phyloP scores from a whole-genome alignment of 2,329 filamentous ascomycete species.

The Sarocladiaceae sp. region DNA sequence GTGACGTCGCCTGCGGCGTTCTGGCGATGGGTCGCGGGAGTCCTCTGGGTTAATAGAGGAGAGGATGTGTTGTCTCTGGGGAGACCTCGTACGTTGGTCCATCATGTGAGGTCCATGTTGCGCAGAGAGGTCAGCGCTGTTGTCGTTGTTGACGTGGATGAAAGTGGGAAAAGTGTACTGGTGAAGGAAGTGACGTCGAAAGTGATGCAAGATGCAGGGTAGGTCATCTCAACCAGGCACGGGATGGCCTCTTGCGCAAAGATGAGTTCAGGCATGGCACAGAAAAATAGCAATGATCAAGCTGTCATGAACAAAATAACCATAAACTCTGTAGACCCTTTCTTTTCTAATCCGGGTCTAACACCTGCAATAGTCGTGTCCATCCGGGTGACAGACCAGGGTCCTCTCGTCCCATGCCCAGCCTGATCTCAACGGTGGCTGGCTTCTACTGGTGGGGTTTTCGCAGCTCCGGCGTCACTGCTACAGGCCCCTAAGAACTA shows the following conservation, averaged over 20 bases:
- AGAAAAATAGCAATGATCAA: not conserved
- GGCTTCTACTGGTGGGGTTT: not conserved
- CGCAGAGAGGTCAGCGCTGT: too few relatives aligned
- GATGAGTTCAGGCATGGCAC: not conserved
- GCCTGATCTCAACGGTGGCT: conserved; percentile 1
- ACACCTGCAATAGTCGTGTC: not conserved
- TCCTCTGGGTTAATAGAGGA: conserved; percentile 39
- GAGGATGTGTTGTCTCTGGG: conserved; percentile 40
- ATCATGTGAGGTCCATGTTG: conserved; percentile 23
- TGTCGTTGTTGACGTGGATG: not conserved
- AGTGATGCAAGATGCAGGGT: not conserved
- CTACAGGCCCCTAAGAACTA: too few relatives aligned
- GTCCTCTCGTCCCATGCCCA: conserved; percentile 2
- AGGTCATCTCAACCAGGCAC: too few relatives aligned
- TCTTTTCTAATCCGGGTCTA: too few relatives aligned
- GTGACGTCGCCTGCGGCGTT: conserved; percentile 6
- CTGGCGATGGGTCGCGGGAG: not conserved
- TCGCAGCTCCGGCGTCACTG: too few relatives aligned
- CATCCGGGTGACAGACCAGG: conserved; percentile 2
- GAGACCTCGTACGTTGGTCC: conserved; percentile 26
- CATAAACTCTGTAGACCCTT: not conserved
- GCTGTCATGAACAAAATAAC: not conserved
- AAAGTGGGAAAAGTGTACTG: not conserved
- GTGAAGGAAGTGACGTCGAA: conserved; percentile 2
- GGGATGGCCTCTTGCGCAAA: too few relatives aligned